Conservation (phyloP, 805 yeast genomes). For the Cephaloascus albidus region DNA sequence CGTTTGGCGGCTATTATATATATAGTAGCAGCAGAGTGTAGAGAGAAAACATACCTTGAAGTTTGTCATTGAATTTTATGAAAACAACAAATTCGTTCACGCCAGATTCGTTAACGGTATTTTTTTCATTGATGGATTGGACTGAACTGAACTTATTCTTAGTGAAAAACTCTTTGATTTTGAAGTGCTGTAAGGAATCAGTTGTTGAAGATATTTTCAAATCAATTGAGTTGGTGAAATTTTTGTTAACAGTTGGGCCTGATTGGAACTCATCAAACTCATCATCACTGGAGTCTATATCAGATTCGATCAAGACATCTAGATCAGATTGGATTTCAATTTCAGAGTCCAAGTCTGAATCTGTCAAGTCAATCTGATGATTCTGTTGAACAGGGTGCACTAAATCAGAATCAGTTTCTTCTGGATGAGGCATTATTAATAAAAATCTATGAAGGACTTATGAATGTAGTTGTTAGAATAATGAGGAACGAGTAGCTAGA, state of each 20-base stretch:
- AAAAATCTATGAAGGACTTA: not conserved
- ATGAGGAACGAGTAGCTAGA: not conserved
- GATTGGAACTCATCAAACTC: not conserved
- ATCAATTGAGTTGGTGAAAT: not conserved
- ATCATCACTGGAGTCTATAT: conserved; percentile 73
- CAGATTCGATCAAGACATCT: conserved; percentile 66
- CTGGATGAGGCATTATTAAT: not conserved
- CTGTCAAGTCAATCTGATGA: not conserved
- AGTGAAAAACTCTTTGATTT: not conserved
- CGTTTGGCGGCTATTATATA: too few species aligned
- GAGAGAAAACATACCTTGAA: not conserved
- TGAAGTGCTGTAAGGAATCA: not conserved
- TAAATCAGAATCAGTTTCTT: not conserved
- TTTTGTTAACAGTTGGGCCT: not conserved
- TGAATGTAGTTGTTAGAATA: not conserved
- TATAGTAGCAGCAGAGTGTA: too few species aligned
- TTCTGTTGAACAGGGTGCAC: too few species aligned
- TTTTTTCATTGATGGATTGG: not conserved
- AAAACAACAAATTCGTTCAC: too few species aligned
- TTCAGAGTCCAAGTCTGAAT: not conserved
- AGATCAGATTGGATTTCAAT: not conserved
- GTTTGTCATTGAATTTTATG: not conserved
- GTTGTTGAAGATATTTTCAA: not conserved
- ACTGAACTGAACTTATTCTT: not conserved
- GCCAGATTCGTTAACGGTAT: too few species aligned